Evolutionary conservation across 1,139 yeast genomes (phyloP), one percentile per base, ranked within the genome.

Genomic region (Suhomyces kunorum): DNA sequence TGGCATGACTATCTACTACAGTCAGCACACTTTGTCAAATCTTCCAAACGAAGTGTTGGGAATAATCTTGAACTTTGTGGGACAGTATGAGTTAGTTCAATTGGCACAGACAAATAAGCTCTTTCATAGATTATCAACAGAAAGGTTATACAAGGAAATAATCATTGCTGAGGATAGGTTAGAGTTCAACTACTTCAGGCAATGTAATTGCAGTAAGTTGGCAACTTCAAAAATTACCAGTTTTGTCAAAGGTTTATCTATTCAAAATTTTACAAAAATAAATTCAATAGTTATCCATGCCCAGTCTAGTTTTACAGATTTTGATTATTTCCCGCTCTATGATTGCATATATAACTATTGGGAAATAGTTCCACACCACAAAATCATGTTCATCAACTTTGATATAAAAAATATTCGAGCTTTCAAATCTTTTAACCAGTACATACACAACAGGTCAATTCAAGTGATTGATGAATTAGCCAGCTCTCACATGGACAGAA

Each of bases 391-490:
- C 28, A 48, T 48, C 25, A 58, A 58, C 40, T 51, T 53, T 39
- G 64, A 59, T 36, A 46, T 54, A 27, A 47, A 44, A 31, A 60
- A 56, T 39, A 47, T 59, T 32, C 48, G 64, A 12, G 44, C 44
- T 15, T 43, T 43, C 36, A 51, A 51, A 32, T 53, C 60, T 9
- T 46, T 58, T 40, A 53, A 49, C 37, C 50, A 52, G 17, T 52
- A 42, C 33, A 43, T 54, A 3, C 37, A 42, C 23, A 40, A 47
- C 18, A 40, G 39, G 7, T 44, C 54, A 5, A 38, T 52, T 12
- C 50, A 46, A 12, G 55, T 49, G 39, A 40, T 48, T 5, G 60
- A 54, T 23, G 54, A 55, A 19, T 39, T 43, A 6, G 36, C 40
- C 17, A 42, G 40, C 20, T 36, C 38, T 28, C 40, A 38, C 4